Evolutionary conservation across 257 asterid species (phyloP), one percentile per base, ranked within the genome.

Genomic region (Voacanga thouarsii): DNA sequence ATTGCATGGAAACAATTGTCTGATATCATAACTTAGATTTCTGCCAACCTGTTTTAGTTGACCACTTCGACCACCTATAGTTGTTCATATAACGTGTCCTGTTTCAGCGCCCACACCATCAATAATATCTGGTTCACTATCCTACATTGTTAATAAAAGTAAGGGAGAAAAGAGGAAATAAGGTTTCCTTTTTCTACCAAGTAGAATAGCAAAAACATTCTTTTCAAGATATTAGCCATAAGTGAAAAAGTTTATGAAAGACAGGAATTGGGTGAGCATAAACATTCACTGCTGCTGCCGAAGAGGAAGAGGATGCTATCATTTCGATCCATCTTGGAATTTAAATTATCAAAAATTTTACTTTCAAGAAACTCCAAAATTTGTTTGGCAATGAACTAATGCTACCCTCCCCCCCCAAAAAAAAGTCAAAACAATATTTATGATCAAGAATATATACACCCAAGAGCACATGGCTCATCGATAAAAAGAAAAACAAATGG

Each of bases 81-180:
- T 92, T 60, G 97, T 91, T 86, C 93, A 85, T 82, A 92, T 91
- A 19, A 92, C 93, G 83, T 92, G 98, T 59, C 97, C 98, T 71
- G 96, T 87, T 87, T 94, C 97, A 79, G 98, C 92, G 82, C 98
- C 97, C 87, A 94, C 96, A 70, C 96, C 97, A 78, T 92, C 98
- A 77, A 92, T 90, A 77, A 91, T 83, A 72, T 94, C 98, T 61
- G 97, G 96, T 82, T 94, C 98, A 72, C 97, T 92, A 51, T 94
- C 98, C 98, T 94, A 97, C 90, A 88, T 79, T 50, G 39, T n/a
- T 26, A 12, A 60, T 74, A n/a, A 43, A 33, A 12, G 59, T 61
- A 75, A 21, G 55, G 12, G 60, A 43, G 61, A 10, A 67, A 76
- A 70, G n/a, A 74, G 23, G 45, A 33, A 33, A 33, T 7, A 44